A percentile compares a stretch with the other conserved stretches of the same genome.
Evolutionary conservation across 2,329 filamentous ascomycete species (phyloP).

Genomic region (Aspergillus sp.): DNA sequence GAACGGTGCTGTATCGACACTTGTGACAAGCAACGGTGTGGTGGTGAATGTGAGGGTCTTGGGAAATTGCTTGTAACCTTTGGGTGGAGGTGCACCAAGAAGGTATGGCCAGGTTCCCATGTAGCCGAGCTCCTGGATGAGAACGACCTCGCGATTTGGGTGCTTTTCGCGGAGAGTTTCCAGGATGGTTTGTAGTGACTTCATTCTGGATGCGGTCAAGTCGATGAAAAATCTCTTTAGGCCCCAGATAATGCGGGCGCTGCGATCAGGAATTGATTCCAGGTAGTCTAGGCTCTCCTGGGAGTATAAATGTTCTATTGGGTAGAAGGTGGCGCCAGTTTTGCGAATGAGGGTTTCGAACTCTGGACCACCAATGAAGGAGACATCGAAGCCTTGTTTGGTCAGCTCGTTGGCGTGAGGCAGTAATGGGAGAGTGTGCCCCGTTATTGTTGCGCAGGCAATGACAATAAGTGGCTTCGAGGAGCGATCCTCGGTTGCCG

Average conservation of each 20-base stretch:
- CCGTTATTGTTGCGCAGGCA: not conserved
- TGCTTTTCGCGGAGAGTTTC: constrained; percentile 1
- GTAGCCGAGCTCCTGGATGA: constrained; percentile 2
- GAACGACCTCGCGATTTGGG: not conserved
- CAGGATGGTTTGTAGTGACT: not conserved
- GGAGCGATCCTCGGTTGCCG: too few relatives aligned
- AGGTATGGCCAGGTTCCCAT: constrained; percentile 2
- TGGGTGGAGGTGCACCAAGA: constrained; percentile 2
- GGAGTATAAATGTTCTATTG: not conserved
- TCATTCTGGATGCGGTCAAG: not conserved
- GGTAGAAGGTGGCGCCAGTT: constrained; percentile 9
- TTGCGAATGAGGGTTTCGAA: not conserved
- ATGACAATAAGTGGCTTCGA: constrained; percentile 4
- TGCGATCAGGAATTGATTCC: not conserved
- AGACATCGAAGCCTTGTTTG: constrained; percentile 2
- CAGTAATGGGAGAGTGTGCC: constrained; percentile 6
- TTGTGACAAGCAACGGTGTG: not conserved
- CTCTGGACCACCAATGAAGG: constrained; percentile 6
- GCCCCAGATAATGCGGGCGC: not conserved
- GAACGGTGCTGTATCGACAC: constrained; percentile 7
- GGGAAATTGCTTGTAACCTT: constrained; percentile 3
- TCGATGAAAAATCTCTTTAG: constrained; percentile 1
- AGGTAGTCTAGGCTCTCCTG: not conserved
- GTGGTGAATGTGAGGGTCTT: not conserved
- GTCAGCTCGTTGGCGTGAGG: constrained; percentile 1